A percentile compares a stretch with the other conserved stretches of the same genome.
Evolutionary conservation across 352 stramenopile genomes (phyloP).

Genomic region (Phytophthora pisi): DNA sequence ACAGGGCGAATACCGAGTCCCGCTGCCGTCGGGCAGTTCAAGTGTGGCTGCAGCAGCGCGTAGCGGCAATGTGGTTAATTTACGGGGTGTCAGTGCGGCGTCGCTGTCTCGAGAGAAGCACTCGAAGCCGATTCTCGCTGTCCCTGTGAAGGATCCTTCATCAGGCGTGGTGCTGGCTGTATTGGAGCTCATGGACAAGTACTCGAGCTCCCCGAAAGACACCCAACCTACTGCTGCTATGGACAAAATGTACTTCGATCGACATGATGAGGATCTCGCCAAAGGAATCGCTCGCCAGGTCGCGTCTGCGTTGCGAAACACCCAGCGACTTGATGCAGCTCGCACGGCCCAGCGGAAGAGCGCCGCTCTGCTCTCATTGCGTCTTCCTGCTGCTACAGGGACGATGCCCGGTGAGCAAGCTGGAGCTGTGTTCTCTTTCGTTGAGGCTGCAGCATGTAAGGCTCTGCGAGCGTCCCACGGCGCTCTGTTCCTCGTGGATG

Average conservation of each 20-base stretch:
- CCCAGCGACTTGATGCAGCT: constrained; percentile 63
- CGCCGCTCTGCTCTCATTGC: constrained; percentile 59
- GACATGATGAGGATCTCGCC: constrained; percentile 70
- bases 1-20: constrained; percentile 54
- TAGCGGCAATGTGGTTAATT: constrained; percentile 76
- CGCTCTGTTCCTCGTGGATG: constrained; percentile 81
- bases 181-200: constrained; percentile 71
- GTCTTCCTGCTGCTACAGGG: constrained; percentile 34
- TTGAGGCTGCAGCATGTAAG: constrained; percentile 36
- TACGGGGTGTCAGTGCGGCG: constrained; percentile 64
- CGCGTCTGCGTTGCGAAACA: constrained; percentile 73
- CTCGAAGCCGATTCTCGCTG: constrained; percentile 61
- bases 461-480: constrained; percentile 46
- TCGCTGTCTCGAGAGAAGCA: constrained; percentile 31
- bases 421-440: constrained; percentile 36
- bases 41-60: constrained; percentile 67
- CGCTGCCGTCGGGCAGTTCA: constrained; percentile 44
- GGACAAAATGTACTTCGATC: constrained; percentile 74
- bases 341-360: constrained; percentile 63
- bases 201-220: constrained; percentile 1
- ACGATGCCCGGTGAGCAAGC: constrained; percentile 40
- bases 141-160: constrained; percentile 81
- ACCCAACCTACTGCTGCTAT: constrained; percentile 1
- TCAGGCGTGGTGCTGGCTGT: constrained; percentile 66
- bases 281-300: constrained; percentile 69